A percentile compares a stretch with the other conserved stretches of the same genome.
Conservation (phyloP, 495 filamentous ascomycete genomes). For the Darksidea phi region DNA sequence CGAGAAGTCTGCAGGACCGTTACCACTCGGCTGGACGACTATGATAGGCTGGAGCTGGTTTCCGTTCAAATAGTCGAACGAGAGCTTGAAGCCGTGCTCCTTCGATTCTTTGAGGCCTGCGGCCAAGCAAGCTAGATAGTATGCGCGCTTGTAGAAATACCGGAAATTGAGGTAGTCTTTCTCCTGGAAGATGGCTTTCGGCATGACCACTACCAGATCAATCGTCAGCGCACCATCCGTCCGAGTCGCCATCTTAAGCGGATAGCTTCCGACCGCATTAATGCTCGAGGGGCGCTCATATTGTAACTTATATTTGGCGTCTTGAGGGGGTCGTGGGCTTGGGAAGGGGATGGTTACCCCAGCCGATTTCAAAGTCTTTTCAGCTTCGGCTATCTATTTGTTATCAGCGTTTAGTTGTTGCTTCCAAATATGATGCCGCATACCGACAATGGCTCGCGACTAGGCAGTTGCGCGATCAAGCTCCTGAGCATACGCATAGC, state of each 20-base stretch:
- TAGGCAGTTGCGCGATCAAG: conserved; percentile 69
- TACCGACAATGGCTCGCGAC: conserved; percentile 56
- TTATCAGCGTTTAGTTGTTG: conserved; percentile 4
- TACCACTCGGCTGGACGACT: conserved; percentile 48
- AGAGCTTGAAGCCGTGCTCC: conserved; percentile 54
- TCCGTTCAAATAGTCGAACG: conserved; percentile 69
- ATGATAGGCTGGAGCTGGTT: conserved; percentile 77
- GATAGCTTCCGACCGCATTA: conserved; percentile 87
- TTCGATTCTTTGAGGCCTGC: conserved; percentile 61
- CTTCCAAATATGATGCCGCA: conserved; percentile 17
- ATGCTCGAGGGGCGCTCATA: conserved; percentile 74
- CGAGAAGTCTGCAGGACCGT: conserved; percentile 32
- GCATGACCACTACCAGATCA: conserved; percentile 86
- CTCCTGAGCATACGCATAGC: conserved; percentile 69
- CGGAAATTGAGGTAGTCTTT: conserved; percentile 93
- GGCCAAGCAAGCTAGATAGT: conserved; percentile 80
- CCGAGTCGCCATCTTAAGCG: conserved; percentile 69
- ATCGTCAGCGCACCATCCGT: conserved; percentile 57
- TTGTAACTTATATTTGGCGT: conserved; percentile 74
- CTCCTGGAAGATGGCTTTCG: conserved; percentile 73
- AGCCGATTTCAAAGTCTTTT: conserved; percentile 63
- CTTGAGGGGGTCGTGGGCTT: conserved; percentile 66
- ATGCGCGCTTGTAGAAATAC: conserved; percentile 93
- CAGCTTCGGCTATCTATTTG: conserved; percentile 63
- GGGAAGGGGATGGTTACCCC: conserved; percentile 77